Conservation (phyloP, 768 basidiomycete genomes). For the Macrolepiota dolichaula region DNA sequence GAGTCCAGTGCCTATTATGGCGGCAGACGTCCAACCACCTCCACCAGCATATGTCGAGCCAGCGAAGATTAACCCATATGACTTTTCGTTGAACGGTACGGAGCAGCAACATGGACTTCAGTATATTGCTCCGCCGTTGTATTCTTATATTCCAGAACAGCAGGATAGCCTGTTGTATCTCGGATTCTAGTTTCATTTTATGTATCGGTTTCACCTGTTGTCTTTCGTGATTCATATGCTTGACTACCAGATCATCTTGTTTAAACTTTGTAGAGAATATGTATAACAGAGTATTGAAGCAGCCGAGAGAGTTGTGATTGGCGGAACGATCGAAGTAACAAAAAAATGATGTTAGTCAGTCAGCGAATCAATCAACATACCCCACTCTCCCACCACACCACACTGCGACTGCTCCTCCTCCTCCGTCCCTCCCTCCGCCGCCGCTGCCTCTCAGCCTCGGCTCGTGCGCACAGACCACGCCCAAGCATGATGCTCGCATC, state of each 20-base stretch:
- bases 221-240: not conserved
- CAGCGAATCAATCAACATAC: not conserved
- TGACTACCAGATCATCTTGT: not conserved
- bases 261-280: not conserved
- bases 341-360: conserved; percentile 7
- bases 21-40: not conserved
- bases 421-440: not conserved
- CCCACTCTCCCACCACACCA: not conserved
- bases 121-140: conserved; percentile 2
- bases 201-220: not conserved
- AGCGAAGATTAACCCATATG: conserved; percentile 4
- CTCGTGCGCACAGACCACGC: conserved; percentile 7
- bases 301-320: not conserved
- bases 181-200: not conserved
- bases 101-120: not conserved
- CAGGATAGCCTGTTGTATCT: not conserved
- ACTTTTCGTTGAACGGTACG: not conserved
- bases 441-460: not conserved
- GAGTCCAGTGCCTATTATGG: conserved; percentile 4
- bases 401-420: not conserved
- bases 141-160: conserved; percentile 1
- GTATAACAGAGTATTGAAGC: not conserved
- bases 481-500: conserved; percentile 60
- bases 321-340: conserved; percentile 5
- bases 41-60: conserved; percentile 1